Base-by-base conservation (phyloP, 257 asterid species). In the Petrea volubilis region DNA sequence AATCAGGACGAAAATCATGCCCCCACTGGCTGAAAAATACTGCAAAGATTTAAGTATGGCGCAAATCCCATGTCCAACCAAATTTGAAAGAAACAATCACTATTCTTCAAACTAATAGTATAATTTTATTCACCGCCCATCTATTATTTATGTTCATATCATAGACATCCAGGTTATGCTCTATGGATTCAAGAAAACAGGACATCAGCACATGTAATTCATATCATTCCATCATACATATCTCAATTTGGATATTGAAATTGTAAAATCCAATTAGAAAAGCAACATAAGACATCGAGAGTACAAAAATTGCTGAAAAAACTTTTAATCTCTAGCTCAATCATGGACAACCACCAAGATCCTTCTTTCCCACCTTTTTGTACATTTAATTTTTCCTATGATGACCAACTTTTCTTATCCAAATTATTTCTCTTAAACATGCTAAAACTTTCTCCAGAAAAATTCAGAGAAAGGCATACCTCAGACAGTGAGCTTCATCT, bases 401-500 rank as follows among this genome's bases (percentile, higher is more conserved):
- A 60, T 9, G 52, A 67, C 33, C 62, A 56, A 57, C 11, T 56
- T 57, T 71, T 46, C 51, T 46, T 27, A 15, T 25, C 68, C 33
- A 52, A 25, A 59, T 46, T 57, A 41, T 25, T 38, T 25, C 44
- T 79, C 55, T 61, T 31, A 23, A 55, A 61, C 71, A 71, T 53
- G 31, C 71, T 43, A 50, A 43, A 7, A 55, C 24, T 43, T 13
- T 70, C 15, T 33, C 59, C 6, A 51, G 56, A 62, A 72, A 62
- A 38, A 51, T 46, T 31, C 49, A 46, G 28, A 66, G 59, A 58
- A 71, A 40, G 67, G 60, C 72, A 73, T 80, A 92, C 99, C 99
- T 95, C 73, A 92, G 80, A 83, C 98, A 95, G 78, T 95, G 99
- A 73, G 99, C 98, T 87, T 95, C 99, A 83, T 95, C 99, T 78